Evolutionary conservation across 75 land plant species (phyloP).

Genomic region (Larix kaempferi): DNA sequence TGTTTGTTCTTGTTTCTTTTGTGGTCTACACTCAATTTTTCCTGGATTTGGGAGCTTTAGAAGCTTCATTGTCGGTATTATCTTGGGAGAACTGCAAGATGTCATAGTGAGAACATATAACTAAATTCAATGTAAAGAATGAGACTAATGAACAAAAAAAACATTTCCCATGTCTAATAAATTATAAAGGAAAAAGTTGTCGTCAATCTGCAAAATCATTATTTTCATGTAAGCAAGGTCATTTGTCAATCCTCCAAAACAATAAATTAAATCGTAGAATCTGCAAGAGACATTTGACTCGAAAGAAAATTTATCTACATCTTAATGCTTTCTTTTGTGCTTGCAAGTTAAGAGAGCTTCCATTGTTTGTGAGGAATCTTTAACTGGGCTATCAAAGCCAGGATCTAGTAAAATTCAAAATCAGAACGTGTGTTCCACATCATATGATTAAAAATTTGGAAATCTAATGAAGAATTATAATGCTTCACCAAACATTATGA

Average conservation of each 20-base stretch:
- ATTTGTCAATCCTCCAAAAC: background rate
- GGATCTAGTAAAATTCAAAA: too few relatives aligned
- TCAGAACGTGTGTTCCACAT: background rate
- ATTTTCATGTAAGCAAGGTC: background rate
- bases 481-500: too few relatives aligned
- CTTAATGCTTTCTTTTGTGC: conserved; percentile 57
- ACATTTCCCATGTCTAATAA: background rate
- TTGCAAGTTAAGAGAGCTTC: conserved; percentile 77
- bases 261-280: conserved; percentile 6
- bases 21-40: background rate
- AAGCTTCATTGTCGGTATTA: too few relatives aligned
- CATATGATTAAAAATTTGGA: background rate
- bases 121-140: too few relatives aligned
- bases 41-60: background rate
- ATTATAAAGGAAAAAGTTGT: background rate
- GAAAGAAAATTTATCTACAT: conserved; percentile 8
- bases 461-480: too few relatives aligned
- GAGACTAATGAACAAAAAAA: background rate
- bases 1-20: background rate
- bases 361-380: conserved; percentile 76
- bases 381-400: conserved; percentile 39
- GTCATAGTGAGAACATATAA: too few relatives aligned
- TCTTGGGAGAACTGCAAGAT: too few relatives aligned
- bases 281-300: background rate
- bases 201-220: background rate